Base-by-base conservation (phyloP, 176 grass and related monocot species). In the Oryza meyeriana region DNA sequence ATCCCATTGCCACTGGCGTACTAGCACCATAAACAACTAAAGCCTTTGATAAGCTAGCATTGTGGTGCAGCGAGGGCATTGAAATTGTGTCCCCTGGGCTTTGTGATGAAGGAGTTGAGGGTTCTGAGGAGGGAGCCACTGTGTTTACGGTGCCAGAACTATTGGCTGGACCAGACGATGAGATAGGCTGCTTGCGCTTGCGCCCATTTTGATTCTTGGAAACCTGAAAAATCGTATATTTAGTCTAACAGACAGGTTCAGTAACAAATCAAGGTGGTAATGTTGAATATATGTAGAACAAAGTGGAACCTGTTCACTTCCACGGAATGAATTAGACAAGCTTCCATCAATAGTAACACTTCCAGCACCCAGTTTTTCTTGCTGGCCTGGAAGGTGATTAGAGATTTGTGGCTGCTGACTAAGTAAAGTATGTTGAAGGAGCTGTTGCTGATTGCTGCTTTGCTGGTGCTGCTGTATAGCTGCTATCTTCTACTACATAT, bases 81-180 rank as follows among this genome's bases (percentile, higher is more conserved):
- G 95, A 95, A 35, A 98, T 86, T 34, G 90, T 88, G 39, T 98
- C 92, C 86, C 88, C 86, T 61, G 90, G 95, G 42, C 92, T 95
- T 72, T 88, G 92, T 31, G 95, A 84, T 6, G 90, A 98, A 44
- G 92, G 95, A 48, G 95, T 98, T 69, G 95, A 95, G n/a, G 95
- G 90, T 30, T 82, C 89, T 45, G 96, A 95, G 71, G 93, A 90
- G 30, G 91, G 93, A 10, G 87, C 92, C 44, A 90, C 81, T 70
- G 93, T 95, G 86, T 95, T 93, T 64, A 81, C 75, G 24, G 96
- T 95, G 47, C 96, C 96, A 66, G 95, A 88, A 70, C 95, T 98
- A 80, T 98, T 92, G 28, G 88, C 92, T 74, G 86, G 95, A 81
- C 79, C 88, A 52, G 90, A 91, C 1, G 86, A 92, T 41, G 94